Evolutionary conservation across 1,284 basidiomycete genomes (phyloP), one percentile per base, ranked within the genome.

Genomic region (Puccinia brachypodii): DNA sequence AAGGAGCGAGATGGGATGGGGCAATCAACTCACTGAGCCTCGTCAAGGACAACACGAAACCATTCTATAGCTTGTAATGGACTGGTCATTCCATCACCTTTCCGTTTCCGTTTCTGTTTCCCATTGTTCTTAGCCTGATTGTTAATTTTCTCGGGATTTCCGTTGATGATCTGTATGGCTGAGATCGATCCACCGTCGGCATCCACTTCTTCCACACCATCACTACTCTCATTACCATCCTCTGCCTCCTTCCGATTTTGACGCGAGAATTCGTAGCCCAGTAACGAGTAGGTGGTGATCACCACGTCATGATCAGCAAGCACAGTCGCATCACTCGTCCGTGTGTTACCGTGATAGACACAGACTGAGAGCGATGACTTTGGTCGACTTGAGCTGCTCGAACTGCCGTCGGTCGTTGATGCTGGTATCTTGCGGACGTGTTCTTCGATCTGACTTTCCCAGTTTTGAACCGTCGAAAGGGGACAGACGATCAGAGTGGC

Each of bases 401-500:
- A 33, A 14, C 31, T 47, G 3, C 28, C 69, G 42, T 69, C 66
- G 6, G 58, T 33, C 1, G 58, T 33, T 25, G 58, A 31, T 33
- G 50, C 66, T 50, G 81, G 75, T 60, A 75, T 79, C 53, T 73
- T 25, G n/a, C 77, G 56, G 95, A 84, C 87, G 87, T 99, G 97
- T 86, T 98, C 96, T 82, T 92, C 90, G 86, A 99, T 93, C 87
- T 99, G 97, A 83, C 97, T 94, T 87, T 99, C 96, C 97, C 97
- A 99, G 85, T 98, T 99, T 68, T 94, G 92, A 0, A 99, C 94
- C 1, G 97, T 98, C 31, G 95, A 96, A 77, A 99, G 89, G 9
- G 97, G 97, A 84, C 97, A 98, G 36, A 99, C 91, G 84, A 99
- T 94, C n/a, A 99, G 88, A 0, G 97, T 98, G 9, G 93, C 97